Base-by-base conservation (phyloP, 2,329 filamentous ascomycete genomes). In the Colletotrichum graminicola region DNA sequence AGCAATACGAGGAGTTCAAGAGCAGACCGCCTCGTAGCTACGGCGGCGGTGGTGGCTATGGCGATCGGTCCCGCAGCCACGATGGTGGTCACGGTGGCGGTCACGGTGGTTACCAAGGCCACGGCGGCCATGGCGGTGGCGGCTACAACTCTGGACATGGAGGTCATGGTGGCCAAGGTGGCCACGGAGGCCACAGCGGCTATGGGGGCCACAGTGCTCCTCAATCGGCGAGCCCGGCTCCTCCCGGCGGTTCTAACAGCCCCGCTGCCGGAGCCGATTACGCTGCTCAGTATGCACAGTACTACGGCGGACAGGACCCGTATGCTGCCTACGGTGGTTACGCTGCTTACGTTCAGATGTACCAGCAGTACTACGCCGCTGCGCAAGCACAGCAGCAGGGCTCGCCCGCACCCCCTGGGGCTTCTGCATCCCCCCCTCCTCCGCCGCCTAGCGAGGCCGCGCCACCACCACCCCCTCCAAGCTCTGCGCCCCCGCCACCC, bases 241-340 rank as follows among this genome's bases (percentile, higher is more conserved):
- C 76, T 32, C 76, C 76, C 18, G 73, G 75, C 47, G 63, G 69
- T 56, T 73, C 80, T 69, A 82, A 84, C 76, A 84, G 80, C 70
- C 80, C 84, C 51, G 78, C 77, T 21, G 61, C 73, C 14, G 75
- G 77, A 11, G 74, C 78, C 6, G 93, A 97, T 76, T 96, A 96
- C 79, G 90, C 90, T 63, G 90, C 92, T 23, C 93, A 95, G 78
- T 97, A 97, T 79, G 92, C 93, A 3, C 92, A 94, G 79, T 96
- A 97, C 80, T 95, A 95, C 73, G 87, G 86, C 73, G 86, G 86
- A 66, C 85, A 88, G 73, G 94, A 98, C 77, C 95, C 95, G 0
- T 98, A 98, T 80, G 94, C 94, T 52, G 91, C 93, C 11, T 98
- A 96, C 76, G 95, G 95, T 73, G 95, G 95, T 66, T 98, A 96